Conservation (phyloP, 2,329 filamentous ascomycete species). For the Corynespora cassiicola region DNA sequence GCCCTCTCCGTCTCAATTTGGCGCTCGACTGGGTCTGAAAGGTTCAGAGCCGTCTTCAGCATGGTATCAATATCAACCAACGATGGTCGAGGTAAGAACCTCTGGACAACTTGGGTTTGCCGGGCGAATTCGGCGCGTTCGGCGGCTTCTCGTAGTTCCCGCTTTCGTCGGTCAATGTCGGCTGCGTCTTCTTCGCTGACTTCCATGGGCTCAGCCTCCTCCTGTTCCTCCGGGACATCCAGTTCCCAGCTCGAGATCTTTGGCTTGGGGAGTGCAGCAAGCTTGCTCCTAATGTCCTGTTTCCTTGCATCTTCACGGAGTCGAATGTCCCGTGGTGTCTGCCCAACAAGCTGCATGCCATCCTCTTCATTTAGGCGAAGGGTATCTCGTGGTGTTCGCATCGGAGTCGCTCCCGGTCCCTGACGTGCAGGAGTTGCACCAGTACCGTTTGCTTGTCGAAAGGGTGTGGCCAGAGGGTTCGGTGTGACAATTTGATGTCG, state of each 20-base stretch:
- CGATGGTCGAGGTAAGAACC: constrained; percentile 77
- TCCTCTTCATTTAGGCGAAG: constrained; percentile 81
- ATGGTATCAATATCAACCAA: constrained; percentile 74
- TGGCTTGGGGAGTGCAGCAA: constrained; percentile 87
- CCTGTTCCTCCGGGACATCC: constrained; percentile 83
- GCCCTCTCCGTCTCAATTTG: constrained; percentile 80
- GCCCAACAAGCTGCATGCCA: constrained; percentile 70
- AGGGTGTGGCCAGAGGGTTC: constrained; percentile 91
- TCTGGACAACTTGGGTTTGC: constrained; percentile 91
- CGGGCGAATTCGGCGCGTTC: constrained; percentile 75
- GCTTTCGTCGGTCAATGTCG: constrained; percentile 75
- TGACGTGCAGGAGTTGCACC: constrained; percentile 69
- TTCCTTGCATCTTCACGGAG: constrained; percentile 73
- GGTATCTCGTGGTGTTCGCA: constrained; percentile 87
- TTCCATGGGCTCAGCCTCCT: constrained; percentile 63
- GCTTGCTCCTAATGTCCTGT: constrained; percentile 71
- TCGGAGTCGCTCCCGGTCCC: constrained; percentile 78
- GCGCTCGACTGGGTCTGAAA: constrained; percentile 69
- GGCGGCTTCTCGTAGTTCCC: constrained; percentile 66
- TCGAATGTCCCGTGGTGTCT: constrained; percentile 79
- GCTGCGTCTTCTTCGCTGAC: constrained; percentile 71
- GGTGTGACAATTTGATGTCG: constrained; percentile 86
- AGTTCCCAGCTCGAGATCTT: constrained; percentile 95
- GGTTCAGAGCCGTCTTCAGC: constrained; percentile 65
- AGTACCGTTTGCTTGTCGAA: constrained; percentile 66